These are phyloP conservation scores for Begonia loranthoides DNA, from an alignment of 306 rosid species.

Conservation along the genomic window DNA sequence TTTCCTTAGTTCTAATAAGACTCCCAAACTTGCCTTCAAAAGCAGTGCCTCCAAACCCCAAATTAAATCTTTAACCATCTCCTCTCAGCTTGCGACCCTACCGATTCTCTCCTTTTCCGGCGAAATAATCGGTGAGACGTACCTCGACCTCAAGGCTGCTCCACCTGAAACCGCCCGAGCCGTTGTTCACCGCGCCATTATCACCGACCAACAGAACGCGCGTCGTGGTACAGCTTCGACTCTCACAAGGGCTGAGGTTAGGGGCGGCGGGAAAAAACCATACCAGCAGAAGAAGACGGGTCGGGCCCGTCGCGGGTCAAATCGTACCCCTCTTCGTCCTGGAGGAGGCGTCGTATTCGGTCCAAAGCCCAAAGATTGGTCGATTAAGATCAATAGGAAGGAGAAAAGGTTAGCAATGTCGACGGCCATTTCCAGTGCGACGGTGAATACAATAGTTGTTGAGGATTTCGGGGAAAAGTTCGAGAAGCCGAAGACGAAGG, in stretches of 20 bases:
- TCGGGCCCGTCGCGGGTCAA: constrained; percentile 67
- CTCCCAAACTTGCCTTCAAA: constrained; percentile 9
- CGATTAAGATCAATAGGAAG: constrained; percentile 72
- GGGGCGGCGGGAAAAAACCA: constrained; percentile 82
- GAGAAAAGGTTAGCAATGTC: constrained; percentile 85
- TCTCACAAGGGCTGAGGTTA: constrained; percentile 69
- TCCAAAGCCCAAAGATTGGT: constrained; percentile 90
- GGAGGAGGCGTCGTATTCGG: constrained; percentile 89
- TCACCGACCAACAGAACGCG: constrained; percentile 82
- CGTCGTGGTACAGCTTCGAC: constrained; percentile 98
- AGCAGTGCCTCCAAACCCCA: constrained; percentile 16
- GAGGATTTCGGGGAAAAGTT: constrained; percentile 67
- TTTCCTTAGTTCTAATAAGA: constrained; percentile 25
- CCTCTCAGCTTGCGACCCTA: constrained; percentile 54
- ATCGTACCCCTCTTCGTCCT: constrained; percentile 65
- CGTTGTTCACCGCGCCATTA: constrained; percentile 78
- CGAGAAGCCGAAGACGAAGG: constrained; percentile 75
- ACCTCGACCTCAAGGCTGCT: constrained; percentile 60
- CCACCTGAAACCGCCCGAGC: constrained; percentile 76
- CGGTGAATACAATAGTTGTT: constrained; percentile 57
- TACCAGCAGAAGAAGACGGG: constrained; percentile 83
- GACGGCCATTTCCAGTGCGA: constrained; percentile 73
- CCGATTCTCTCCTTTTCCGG: constrained; percentile 77
- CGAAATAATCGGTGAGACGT: constrained; percentile 53
- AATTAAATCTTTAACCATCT: constrained; percentile 18